Base-by-base conservation (phyloP, 768 basidiomycete genomes). In the Suillus subaureus region DNA sequence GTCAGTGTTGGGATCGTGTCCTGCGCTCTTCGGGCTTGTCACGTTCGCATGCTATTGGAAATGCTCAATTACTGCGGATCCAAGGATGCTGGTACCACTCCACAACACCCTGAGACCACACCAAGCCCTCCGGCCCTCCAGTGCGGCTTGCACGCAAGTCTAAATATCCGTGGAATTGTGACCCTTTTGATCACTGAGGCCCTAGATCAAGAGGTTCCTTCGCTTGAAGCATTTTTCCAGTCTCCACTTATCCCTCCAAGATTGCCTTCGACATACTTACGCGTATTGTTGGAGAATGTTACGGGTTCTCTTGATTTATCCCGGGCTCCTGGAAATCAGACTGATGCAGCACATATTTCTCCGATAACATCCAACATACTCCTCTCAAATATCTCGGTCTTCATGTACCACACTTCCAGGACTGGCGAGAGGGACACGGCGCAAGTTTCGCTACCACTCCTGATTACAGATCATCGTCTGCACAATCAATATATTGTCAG, bases 391-490 rank as follows among this genome's bases (percentile, higher is more conserved):
- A 13, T 91, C 1, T 89, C 89, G 18, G 70, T 85, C 12, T 89
- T 91, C 68, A 79, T 81, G 13, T 85, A 90, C 70, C 77, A 77
- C 39, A 67, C 70, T 18, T 67, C 71, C 21, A 33, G 39, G 39
- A 58, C 16, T 28, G 39, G 18, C 54, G 11, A 37, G 6, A 40
- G 28, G 37, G 68, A 71, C 8, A 72, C 69, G 62, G n/a, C 52
- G 33, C 76, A 72, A 58, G 37, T 69, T 57, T 85, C 88, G 31
- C 82, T 84, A 16, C 94, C 94, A 15, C 77, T 97, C 52, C 71
- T 97, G 21, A 84, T 95, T 57, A 88, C 87, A 12, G 95, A 96
- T 71, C 83, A 82, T n/a, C 76, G 86, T 67, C 84, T 96, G 21
- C 73, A 80, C 16, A 76, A 76, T 7, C 90, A 92, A 66, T 91